Percentiles rank a stretch among this genome's conserved stretches.
Conservation (phyloP, 352 stramenopile species). For the Phytophthora vignae region DNA sequence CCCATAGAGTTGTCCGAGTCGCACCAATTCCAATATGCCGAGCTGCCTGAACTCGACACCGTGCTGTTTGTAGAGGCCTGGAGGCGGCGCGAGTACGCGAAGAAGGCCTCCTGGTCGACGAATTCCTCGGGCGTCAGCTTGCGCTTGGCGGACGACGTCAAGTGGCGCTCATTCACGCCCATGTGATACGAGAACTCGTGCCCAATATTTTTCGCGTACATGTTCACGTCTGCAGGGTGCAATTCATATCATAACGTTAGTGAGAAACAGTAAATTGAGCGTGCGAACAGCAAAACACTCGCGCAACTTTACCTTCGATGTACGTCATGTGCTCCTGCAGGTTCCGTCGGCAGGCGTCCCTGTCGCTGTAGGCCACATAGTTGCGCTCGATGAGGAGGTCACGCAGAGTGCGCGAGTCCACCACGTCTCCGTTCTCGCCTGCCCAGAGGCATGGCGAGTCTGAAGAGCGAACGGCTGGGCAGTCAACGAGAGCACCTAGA, state of each 20-base stretch:
- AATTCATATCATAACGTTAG: neutral
- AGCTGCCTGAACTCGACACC: conserved; percentile 34
- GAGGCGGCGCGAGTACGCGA: conserved; percentile 36
- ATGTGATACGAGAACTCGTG: conserved; percentile 77
- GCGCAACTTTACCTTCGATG: conserved; percentile 64
- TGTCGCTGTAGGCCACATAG: conserved; percentile 31
- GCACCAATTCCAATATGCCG: conserved; percentile 77
- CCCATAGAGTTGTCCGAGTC: conserved; percentile 62
- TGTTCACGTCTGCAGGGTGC: conserved; percentile 55
- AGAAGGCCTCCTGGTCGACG: conserved; percentile 65
- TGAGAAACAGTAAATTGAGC: neutral
- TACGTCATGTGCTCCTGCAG: conserved; percentile 78
- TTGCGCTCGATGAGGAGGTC: conserved; percentile 56
- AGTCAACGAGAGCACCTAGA: conserved; percentile 64
- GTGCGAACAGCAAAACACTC: conserved; percentile 3
- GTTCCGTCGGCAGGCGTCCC: conserved; percentile 48
- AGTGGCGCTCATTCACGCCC: conserved; percentile 74
- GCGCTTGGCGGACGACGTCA: conserved; percentile 45
- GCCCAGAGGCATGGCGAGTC: conserved; percentile 64
- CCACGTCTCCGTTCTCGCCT: conserved; percentile 47
- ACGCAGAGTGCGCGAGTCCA: conserved; percentile 52
- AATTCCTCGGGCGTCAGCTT: conserved; percentile 56
- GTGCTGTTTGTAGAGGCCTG: conserved; percentile 33
- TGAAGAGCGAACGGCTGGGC: conserved; percentile 31
- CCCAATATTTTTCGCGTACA: conserved; percentile 60